Evolutionary conservation across 116 monocot species (phyloP), one percentile per base, ranked within the genome.

Genomic region (Cymodocea nodosa): DNA sequence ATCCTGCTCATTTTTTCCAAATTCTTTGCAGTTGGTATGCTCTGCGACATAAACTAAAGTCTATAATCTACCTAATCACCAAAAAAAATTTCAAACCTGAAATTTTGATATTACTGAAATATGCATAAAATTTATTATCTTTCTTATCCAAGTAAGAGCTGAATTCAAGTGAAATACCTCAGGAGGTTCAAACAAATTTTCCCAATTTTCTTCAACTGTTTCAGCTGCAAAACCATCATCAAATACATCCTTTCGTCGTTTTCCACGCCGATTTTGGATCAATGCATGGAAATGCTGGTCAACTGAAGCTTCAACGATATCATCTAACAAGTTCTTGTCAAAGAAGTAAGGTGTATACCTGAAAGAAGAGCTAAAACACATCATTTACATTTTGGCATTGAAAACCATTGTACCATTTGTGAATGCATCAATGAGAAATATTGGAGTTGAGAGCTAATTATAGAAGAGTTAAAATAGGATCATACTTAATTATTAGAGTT

Each of bases 291-390:
- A 98, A 25, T 97, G 97, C 63, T 97, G 97, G 82, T 98, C 97
- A 17, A 91, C 70, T 69, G 97, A 98, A 75, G 92, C 77, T 73
- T 98, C 91, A 52, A 98, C 84, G 59, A 98, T 98, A 76, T 84
- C 82, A 69, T 98, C 97, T 68, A 98, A 68, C 58, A 98, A 71
- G 63, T 69, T 82, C 75, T 98, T 98, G 63, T 98, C 92, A 76
- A 98, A 98, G 66, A 98, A 98, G 68, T 97, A 97, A 40, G 97
- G 97, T 63, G 91, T 86, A 59, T 88, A 91, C 97, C 97, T 98
- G 70, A 65, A 60, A 50, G 37, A 75, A 23, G 18, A 56, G 9
- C 10, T 56, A 37, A 13, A 62, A 35, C 39, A 56, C 15, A 22
- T 50, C 49, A 23, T 50, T 54, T n/a, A 52, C 52, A 6, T 67